These are phyloP conservation scores for Pycnococcus provasolii DNA, from an alignment of 139 green algal species.

Conservation along the genomic window DNA sequence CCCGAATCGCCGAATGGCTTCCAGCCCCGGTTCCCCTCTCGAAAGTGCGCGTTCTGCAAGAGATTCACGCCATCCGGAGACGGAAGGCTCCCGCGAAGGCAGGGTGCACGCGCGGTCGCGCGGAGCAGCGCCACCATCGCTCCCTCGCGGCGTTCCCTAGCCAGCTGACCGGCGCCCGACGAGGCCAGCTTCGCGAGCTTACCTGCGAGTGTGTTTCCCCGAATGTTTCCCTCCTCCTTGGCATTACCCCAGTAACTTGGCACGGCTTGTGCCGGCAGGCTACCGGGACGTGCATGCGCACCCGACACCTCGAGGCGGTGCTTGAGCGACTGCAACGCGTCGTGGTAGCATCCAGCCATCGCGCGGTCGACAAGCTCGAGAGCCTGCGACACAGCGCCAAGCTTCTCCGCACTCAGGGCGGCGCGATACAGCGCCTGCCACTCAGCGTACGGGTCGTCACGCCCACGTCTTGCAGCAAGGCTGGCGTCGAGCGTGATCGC, in stretches of 20 bases:
- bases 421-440: slow-evolving; percentile 19
- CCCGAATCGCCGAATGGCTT: slow-evolving; percentile 15
- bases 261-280: not conserved
- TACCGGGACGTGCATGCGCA: not conserved
- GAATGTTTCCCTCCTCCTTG: slow-evolving; percentile 18
- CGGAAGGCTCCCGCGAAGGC: not conserved
- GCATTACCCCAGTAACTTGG: slow-evolving; percentile 18
- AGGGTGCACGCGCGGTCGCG: not conserved
- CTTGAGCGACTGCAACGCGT: slow-evolving; percentile 24
- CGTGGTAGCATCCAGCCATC: slow-evolving; percentile 21
- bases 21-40: slow-evolving; percentile 8
- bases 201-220: not conserved
- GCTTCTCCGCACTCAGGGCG: slow-evolving; percentile 10
- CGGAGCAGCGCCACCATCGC: slow-evolving; percentile 9
- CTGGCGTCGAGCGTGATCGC: slow-evolving; percentile 7
- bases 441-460: not conserved
- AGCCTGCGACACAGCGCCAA: slow-evolving; percentile 18
- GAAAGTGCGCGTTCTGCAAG: slow-evolving; percentile 20
- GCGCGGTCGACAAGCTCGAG: slow-evolving; percentile 17
- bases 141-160: not conserved
- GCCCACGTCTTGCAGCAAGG: slow-evolving; percentile 1
- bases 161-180: not conserved
- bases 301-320: slow-evolving; percentile 10
- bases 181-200: slow-evolving; percentile 11
- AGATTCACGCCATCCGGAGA: slow-evolving; percentile 12